A percentile compares a stretch with the other conserved stretches of the same genome.
These are phyloP conservation scores for Candida dubliniensis DNA, from an alignment of 1,139 yeast genomes.

Conservation along the genomic window DNA sequence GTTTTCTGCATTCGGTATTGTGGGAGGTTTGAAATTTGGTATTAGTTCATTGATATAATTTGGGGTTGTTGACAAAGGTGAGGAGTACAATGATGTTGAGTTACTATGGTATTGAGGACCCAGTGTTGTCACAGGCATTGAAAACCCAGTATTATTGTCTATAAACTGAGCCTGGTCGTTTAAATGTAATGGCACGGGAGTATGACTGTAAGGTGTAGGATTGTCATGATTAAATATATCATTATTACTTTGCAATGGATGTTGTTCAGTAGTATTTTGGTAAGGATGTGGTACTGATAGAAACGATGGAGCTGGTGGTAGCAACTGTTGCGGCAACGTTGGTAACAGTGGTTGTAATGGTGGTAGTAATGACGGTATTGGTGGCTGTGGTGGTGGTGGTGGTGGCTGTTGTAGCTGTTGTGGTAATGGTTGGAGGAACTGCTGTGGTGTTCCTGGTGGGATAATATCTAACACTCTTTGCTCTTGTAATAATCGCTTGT, in stretches of 20 bases:
- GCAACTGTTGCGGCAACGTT: neutral
- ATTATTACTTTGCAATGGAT: no score
- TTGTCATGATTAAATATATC: no score
- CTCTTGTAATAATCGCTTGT: constrained; percentile 18
- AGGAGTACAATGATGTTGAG: constrained; percentile 8
- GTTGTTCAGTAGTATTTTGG: no score
- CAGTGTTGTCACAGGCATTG: neutral
- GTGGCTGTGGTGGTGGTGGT: neutral
- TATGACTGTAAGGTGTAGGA: no score
- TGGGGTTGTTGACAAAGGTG: constrained; percentile 14
- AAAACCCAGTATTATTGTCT: constrained; percentile 3
- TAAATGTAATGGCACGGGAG: no score
- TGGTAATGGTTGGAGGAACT: neutral
- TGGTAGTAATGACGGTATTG: neutral
- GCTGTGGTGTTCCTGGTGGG: neutral
- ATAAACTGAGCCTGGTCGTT: neutral
- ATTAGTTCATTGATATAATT: constrained; percentile 12
- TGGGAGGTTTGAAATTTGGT: constrained; percentile 9
- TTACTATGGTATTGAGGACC: no score
- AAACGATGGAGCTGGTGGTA: neutral
- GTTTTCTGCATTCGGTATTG: constrained; percentile 13
- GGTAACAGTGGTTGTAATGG: neutral
- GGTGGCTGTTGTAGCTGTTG: neutral
- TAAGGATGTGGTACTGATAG: neutral
- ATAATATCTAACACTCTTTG: neutral